Conservation (phyloP, 768 basidiomycete species). For the Termitomyces sp. region DNA sequence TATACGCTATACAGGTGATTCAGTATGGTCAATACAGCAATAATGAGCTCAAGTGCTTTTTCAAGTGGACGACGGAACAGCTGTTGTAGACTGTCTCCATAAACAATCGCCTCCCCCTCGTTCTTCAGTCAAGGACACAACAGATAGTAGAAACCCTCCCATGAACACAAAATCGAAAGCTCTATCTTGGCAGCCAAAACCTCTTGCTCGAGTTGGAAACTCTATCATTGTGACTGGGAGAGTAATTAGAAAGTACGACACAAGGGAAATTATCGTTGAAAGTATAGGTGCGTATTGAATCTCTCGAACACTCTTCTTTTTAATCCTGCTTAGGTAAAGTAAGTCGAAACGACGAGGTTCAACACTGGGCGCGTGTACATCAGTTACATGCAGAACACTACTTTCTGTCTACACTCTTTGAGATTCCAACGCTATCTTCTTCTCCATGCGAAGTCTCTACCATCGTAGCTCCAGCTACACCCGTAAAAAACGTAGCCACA, state of each 20-base stretch:
- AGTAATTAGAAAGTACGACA: slow-evolving; percentile 36
- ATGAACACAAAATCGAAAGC: slow-evolving; percentile 9
- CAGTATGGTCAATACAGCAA: background rate
- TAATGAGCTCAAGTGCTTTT: background rate
- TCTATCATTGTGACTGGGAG: slow-evolving; percentile 46
- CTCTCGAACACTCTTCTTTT: background rate
- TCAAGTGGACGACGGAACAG: slow-evolving; percentile 77
- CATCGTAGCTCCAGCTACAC: slow-evolving; percentile 1
- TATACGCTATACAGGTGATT: slow-evolving; percentile 55
- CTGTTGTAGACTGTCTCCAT: slow-evolving; percentile 64
- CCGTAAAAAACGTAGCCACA: slow-evolving; percentile 7
- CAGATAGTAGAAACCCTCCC: slow-evolving; percentile 12
- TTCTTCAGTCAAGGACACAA: slow-evolving; percentile 17
- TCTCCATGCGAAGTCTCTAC: slow-evolving; percentile 9
- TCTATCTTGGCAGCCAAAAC: slow-evolving; percentile 21
- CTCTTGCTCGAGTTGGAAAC: slow-evolving; percentile 43
- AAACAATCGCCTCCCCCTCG: slow-evolving; percentile 27
- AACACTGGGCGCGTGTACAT: slow-evolving; percentile 51
- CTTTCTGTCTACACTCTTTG: slow-evolving; percentile 45
- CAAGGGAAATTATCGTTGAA: slow-evolving; percentile 45
- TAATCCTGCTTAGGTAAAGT: slow-evolving; percentile 31
- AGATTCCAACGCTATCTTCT: slow-evolving; percentile 32
- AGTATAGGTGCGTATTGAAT: slow-evolving; percentile 43
- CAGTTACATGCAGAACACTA: slow-evolving; percentile 54
- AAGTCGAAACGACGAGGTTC: slow-evolving; percentile 55